A percentile compares a stretch with the other conserved stretches of the same genome.
Evolutionary conservation across 1,284 basidiomycete genomes (phyloP).

Genomic region (Mycena sp.): DNA sequence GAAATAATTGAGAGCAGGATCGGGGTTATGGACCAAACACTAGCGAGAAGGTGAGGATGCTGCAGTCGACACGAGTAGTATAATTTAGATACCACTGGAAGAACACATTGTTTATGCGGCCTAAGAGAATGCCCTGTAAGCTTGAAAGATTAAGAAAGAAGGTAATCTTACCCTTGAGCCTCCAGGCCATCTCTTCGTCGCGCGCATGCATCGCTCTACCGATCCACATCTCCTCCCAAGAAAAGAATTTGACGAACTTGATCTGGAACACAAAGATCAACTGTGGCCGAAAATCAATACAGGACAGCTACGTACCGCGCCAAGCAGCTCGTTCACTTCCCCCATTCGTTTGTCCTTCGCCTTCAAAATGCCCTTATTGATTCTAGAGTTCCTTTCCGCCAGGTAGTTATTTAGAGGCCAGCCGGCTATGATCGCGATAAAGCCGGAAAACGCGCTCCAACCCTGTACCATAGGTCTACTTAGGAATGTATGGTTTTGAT

Average conservation of each 20-base stretch:
- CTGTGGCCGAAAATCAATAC: not conserved
- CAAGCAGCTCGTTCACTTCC: slow-evolving; percentile 87
- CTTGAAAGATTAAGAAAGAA: not conserved
- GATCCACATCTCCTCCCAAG: slow-evolving; percentile 84
- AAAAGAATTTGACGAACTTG: slow-evolving; percentile 90
- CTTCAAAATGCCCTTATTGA: slow-evolving; percentile 77
- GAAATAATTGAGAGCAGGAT: slow-evolving; percentile 21
- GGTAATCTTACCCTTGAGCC: not conserved
- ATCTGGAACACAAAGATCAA: slow-evolving; percentile 47
- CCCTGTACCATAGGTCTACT: slow-evolving; percentile 4
- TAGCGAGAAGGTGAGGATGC: not conserved
- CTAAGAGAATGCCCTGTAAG: not conserved
- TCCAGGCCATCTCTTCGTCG: slow-evolving; percentile 54
- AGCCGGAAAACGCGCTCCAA: slow-evolving; percentile 78
- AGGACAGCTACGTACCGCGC: slow-evolving; percentile 48
- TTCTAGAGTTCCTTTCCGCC: slow-evolving; percentile 68
- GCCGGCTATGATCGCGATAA: slow-evolving; percentile 77
- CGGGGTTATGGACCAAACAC: slow-evolving; percentile 72
- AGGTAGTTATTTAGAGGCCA: slow-evolving; percentile 81
- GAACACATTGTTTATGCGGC: slow-evolving; percentile 68
- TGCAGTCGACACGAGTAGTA: not conserved
- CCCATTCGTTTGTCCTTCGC: slow-evolving; percentile 88
- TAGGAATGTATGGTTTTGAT: not conserved
- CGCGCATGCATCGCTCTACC: slow-evolving; percentile 64
- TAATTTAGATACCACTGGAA: slow-evolving; percentile 49